Base-by-base conservation (phyloP, 1,139 yeast genomes). In the Blastobotrys buckinghamii region DNA sequence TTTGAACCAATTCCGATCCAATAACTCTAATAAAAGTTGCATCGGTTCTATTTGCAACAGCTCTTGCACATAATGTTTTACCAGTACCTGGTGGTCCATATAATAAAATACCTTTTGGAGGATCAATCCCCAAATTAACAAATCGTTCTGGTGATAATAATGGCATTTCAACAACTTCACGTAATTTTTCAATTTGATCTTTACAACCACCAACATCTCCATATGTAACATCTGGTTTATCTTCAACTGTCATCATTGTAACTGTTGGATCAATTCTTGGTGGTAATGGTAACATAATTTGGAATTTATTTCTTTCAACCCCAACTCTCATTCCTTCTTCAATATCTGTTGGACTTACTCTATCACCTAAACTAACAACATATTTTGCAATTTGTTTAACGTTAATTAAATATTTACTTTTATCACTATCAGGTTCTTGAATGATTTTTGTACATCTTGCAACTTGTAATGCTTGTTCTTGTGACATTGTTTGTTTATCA, bases 241-340 rank as follows among this genome's bases (percentile, higher is more conserved):
- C 99, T 52, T 89, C 82, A 49, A 90, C 87, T 62, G 92, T 98
- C 52, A 96, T 77, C 98, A 94, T 92, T 1, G 97, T 97, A 52
- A 95, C 84, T 1, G 98, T 98, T 10, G 98, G 97, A 68, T 92
- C 98, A 65, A 92, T 92, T 65, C 96, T 77, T 47, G 99, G 98
- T 20, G 98, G 98, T 57, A 94, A 75, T 24, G 99, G 98, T 61
- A 92, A 77, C 74, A 89, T 96, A 64, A 92, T 92, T 68, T 90
- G 96, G 70, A 94, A 92, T 69, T 92, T 92, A 63, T 87, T 89
- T 69, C 98, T 82, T 68, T 92, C 98, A 53, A 92, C 98, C 62
- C 98, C 99, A 42, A 92, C 97, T 66, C 98, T 79, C 98, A 92
- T 94, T 44, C 98, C 98, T 70, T 94, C 98, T 70, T 92, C 98